Evolutionary conservation across 257 asterid species (phyloP).

Genomic region (Salvia splendens): DNA sequence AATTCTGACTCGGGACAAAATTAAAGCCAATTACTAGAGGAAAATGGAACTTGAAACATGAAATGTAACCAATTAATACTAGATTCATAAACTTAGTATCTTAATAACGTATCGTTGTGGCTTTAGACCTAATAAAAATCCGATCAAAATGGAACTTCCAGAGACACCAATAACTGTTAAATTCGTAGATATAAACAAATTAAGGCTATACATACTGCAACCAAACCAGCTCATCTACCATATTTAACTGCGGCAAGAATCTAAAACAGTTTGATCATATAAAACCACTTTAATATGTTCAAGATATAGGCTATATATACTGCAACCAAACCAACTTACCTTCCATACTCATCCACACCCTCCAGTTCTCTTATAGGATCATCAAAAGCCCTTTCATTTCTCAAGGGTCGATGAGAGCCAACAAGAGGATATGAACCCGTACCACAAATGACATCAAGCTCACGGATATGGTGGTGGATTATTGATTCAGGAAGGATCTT

Average conservation of each 20-base stretch:
- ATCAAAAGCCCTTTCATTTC: constrained; percentile 85
- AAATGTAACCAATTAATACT: no score
- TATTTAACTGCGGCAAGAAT: background rate
- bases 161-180: background rate
- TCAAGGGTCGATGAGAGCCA: constrained; percentile 58
- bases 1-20: background rate
- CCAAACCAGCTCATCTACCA: background rate
- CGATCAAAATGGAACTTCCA: background rate
- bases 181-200: background rate
- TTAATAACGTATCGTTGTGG: background rate
- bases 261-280: background rate
- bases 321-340: constrained; percentile 46
- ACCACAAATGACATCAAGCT: constrained; percentile 72
- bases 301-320: background rate
- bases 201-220: background rate
- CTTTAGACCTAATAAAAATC: background rate
- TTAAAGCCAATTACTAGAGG: no score
- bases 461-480: constrained; percentile 75
- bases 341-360: constrained; percentile 96
- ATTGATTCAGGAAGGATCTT: constrained; percentile 79
- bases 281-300: background rate
- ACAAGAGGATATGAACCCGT: constrained; percentile 51
- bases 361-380: constrained; percentile 92
- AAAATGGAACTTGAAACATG: no score
- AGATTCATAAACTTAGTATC: no score